Percentiles rank a stretch among this genome's conserved stretches.
phyloP scores from a whole-genome alignment of 2,329 filamentous ascomycete species.

The Penicillium sp. region DNA sequence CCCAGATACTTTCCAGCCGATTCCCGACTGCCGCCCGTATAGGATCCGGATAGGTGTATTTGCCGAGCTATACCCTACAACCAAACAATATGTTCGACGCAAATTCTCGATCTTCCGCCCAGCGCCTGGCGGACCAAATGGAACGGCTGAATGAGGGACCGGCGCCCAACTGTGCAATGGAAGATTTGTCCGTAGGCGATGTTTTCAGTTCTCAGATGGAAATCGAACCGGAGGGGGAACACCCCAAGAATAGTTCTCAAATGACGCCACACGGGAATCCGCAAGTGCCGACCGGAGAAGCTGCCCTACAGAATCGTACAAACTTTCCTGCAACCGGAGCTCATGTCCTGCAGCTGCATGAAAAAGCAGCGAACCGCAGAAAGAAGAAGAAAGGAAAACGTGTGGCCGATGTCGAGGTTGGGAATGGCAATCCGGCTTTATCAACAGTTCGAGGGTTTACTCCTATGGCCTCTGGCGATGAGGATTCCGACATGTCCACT shows the following conservation, averaged over 20 bases:
- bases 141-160: slow-evolving; percentile 17
- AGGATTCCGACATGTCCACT: slow-evolving; percentile 44
- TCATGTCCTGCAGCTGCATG: slow-evolving; percentile 12
- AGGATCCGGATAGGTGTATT: not conserved
- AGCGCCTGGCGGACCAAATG: slow-evolving; percentile 13
- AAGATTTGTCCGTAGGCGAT: slow-evolving; percentile 37
- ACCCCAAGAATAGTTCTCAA: slow-evolving; percentile 16
- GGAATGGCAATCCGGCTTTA: slow-evolving; percentile 27
- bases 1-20: not conserved
- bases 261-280: not conserved
- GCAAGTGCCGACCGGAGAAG: not conserved
- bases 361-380: slow-evolving; percentile 29
- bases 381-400: slow-evolving; percentile 40
- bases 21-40: not conserved
- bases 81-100: slow-evolving; percentile 11
- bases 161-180: slow-evolving; percentile 20
- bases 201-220: slow-evolving; percentile 38
- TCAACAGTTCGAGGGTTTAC: slow-evolving; percentile 44
- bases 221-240: slow-evolving; percentile 20
- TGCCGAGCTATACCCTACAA: not conserved
- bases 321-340: not conserved
- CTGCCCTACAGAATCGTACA: not conserved
- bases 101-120: slow-evolving; percentile 8
- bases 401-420: slow-evolving; percentile 14
- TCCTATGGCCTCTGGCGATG: slow-evolving; percentile 41